These are phyloP conservation scores for Lentinus tigrinus DNA, from an alignment of 768 basidiomycete species.

Conservation along the genomic window DNA sequence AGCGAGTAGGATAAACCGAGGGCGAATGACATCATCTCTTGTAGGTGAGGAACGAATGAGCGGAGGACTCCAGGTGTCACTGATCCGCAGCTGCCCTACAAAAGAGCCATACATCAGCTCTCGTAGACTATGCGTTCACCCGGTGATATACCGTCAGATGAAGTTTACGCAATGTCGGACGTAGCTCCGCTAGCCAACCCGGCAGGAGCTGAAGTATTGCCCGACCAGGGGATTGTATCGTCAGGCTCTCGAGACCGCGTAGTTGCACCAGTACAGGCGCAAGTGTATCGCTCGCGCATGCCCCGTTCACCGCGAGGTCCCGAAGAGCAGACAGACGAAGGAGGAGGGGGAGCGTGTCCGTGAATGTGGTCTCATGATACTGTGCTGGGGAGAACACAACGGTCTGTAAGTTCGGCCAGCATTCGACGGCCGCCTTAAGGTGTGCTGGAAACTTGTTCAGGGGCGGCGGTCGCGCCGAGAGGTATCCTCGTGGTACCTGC, in stretches of 20 bases:
- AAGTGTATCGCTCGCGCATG: conserved; percentile 9
- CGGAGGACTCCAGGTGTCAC: conserved; percentile 60
- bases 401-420: conserved; percentile 18
- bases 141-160: conserved; percentile 45
- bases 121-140: no score
- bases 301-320: conserved; percentile 16
- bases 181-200: conserved; percentile 41
- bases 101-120: not conserved
- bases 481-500: conserved; percentile 16
- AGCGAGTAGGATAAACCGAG: conserved; percentile 62
- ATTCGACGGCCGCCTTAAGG: conserved; percentile 19
- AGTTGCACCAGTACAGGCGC: conserved; percentile 14
- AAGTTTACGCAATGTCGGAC: conserved; percentile 34
- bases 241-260: conserved; percentile 16
- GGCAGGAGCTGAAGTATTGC: conserved; percentile 24
- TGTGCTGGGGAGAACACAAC: conserved; percentile 13
- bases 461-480: conserved; percentile 11
- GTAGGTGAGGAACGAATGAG: conserved; percentile 39
- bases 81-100: conserved; percentile 59
- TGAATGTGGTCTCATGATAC: conserved; percentile 13
- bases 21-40: conserved; percentile 36
- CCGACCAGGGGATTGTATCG: conserved; percentile 21
- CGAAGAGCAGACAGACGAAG: conserved; percentile 7
- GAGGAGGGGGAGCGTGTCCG: conserved; percentile 11
- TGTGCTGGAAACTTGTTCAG: conserved; percentile 11